A percentile compares a stretch with the other conserved stretches of the same genome.
phyloP scores from a whole-genome alignment of 2,329 filamentous ascomycete species.

The Biscogniauxia marginata region DNA sequence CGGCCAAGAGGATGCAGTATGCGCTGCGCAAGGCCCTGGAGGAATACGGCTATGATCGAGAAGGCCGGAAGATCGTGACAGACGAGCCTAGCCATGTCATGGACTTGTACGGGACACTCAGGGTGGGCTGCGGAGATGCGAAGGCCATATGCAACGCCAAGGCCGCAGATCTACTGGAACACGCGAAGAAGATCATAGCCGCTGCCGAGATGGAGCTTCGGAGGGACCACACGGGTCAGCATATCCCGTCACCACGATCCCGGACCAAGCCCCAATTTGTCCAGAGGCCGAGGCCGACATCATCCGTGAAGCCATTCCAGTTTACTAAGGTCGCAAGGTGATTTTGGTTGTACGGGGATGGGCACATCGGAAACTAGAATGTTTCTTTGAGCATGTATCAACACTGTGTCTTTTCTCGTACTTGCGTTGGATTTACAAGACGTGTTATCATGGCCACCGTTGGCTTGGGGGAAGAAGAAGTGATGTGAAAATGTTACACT shows the following conservation, averaged over 20 bases:
- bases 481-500: too few species aligned
- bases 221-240: slow-evolving; percentile 8
- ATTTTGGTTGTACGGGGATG: too few species aligned
- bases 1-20: slow-evolving; percentile 19
- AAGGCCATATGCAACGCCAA: slow-evolving; percentile 21
- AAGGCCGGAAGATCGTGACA: slow-evolving; percentile 18
- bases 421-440: too few species aligned
- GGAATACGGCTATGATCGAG: slow-evolving; percentile 26
- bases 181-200: slow-evolving; percentile 17
- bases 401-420: too few species aligned
- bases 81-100: slow-evolving; percentile 8
- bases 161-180: slow-evolving; percentile 22
- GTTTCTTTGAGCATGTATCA: too few species aligned
- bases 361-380: too few species aligned
- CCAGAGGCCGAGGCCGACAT: too few species aligned
- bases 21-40: slow-evolving; percentile 29
- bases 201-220: slow-evolving; percentile 11
- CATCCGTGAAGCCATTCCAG: too few species aligned
- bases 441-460: too few species aligned
- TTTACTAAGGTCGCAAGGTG: too few species aligned
- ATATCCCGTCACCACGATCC: not conserved
- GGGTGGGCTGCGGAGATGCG: slow-evolving; percentile 11
- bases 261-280: not conserved
- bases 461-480: too few species aligned
- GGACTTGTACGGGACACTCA: slow-evolving; percentile 27